A percentile compares a stretch with the other conserved stretches of the same genome.
These are phyloP conservation scores for Paecilomyces niveus DNA, from an alignment of 2,329 filamentous ascomycete genomes.

Conservation along the genomic window DNA sequence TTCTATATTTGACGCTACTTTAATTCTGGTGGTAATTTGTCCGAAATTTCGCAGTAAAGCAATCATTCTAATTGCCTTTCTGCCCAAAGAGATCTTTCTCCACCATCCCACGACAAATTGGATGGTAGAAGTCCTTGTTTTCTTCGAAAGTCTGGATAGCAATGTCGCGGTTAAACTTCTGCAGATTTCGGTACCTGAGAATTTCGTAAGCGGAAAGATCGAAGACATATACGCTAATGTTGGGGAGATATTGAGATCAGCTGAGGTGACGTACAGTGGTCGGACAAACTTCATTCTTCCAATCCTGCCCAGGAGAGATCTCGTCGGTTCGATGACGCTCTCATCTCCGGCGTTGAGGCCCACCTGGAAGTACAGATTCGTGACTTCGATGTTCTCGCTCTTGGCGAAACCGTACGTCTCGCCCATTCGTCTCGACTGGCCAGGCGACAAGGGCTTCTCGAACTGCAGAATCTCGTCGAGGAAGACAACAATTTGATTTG, in stretches of 20 bases:
- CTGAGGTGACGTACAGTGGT: slow-evolving; percentile 53
- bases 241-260: neutral
- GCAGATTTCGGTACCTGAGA: slow-evolving; percentile 55
- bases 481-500: slow-evolving; percentile 88
- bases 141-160: slow-evolving; percentile 78
- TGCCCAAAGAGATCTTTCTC: slow-evolving; percentile 68
- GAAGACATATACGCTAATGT: neutral
- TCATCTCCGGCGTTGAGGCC: slow-evolving; percentile 68
- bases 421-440: slow-evolving; percentile 66
- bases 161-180: slow-evolving; percentile 64
- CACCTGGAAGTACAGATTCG: slow-evolving; percentile 71
- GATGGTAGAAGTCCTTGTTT: slow-evolving; percentile 90
- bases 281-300: slow-evolving; percentile 97
- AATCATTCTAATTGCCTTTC: slow-evolving; percentile 9
- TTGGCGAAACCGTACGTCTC: slow-evolving; percentile 63
- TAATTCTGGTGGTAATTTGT: neutral
- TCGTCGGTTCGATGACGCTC: slow-evolving; percentile 62
- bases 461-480: slow-evolving; percentile 71
- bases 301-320: slow-evolving; percentile 69
- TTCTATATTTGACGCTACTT: neutral
- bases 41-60: neutral
- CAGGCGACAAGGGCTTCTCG: slow-evolving; percentile 53
- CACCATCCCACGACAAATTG: slow-evolving; percentile 79
- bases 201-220: neutral
- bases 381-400: slow-evolving; percentile 82